Conservation (phyloP, 2,329 filamentous ascomycete genomes). For the Mycosphaerelloides madeirae region DNA sequence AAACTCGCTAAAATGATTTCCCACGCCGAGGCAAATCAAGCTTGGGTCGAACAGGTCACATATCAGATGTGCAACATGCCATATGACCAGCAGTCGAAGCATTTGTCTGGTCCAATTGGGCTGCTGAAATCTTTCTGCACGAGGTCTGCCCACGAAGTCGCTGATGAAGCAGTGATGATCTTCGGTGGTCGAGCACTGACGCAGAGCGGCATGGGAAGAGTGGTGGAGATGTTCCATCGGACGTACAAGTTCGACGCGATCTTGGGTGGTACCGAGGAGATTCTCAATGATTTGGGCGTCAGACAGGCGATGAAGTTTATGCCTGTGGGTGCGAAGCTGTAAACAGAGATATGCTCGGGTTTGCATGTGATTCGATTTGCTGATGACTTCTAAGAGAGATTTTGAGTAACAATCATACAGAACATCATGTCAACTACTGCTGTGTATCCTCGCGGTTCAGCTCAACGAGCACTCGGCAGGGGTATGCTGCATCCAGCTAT, state of each 20-base stretch:
- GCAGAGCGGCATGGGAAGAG: constrained; percentile 73
- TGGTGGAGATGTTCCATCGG: constrained; percentile 79
- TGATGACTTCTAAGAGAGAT: no score
- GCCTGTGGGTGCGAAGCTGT: constrained; percentile 43
- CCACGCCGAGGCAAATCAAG: constrained; percentile 73
- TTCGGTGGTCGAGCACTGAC: constrained; percentile 79
- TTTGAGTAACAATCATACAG: no score
- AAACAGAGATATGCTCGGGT: not conserved
- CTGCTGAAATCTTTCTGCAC: constrained; percentile 76
- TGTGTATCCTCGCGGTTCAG: no score
- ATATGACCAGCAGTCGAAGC: constrained; percentile 68
- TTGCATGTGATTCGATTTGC: no score
- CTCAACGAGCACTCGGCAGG: no score
- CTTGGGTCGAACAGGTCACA: constrained; percentile 78
- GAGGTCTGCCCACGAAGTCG: constrained; percentile 73
- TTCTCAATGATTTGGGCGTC: constrained; percentile 74
- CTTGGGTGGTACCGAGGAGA: constrained; percentile 76
- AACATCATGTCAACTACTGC: no score
- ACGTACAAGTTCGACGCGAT: constrained; percentile 68
- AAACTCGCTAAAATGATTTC: constrained; percentile 78
- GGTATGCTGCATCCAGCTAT: no score
- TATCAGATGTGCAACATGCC: constrained; percentile 86
- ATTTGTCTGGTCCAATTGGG: constrained; percentile 75
- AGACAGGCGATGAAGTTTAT: constrained; percentile 79
- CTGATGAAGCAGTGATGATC: constrained; percentile 79